Percentiles rank a stretch among this genome's conserved stretches.
phyloP scores from a whole-genome alignment of 1,284 basidiomycete genomes.

The Apiotrichum laibachii region DNA sequence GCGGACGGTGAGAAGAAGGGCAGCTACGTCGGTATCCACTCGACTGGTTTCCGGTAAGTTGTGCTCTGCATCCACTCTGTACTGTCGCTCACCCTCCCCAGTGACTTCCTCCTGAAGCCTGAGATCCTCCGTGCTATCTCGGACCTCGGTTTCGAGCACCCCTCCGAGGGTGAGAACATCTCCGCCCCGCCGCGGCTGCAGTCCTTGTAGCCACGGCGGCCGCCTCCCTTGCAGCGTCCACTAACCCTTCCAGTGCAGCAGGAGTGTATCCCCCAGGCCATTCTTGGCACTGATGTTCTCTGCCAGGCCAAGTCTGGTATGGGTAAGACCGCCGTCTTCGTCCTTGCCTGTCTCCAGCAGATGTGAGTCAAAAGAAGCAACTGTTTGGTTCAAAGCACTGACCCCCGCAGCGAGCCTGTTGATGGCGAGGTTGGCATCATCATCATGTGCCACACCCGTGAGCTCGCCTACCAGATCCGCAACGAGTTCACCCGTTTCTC shows the following conservation, averaged over 20 bases:
- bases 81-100: constrained; percentile 41
- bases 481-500: constrained; percentile 99
- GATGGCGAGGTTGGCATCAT: constrained; percentile 97
- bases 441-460: constrained; percentile 98
- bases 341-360: constrained; percentile 95
- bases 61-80: too few relatives aligned
- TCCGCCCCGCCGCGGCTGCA: too few relatives aligned
- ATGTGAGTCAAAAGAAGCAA: constrained; percentile 52
- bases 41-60: constrained; percentile 83
- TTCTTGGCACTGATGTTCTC: constrained; percentile 98
- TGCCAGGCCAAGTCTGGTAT: constrained; percentile 99
- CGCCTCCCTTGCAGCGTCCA: neutral
- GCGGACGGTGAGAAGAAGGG: constrained; percentile 83
- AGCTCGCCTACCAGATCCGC: constrained; percentile 99
- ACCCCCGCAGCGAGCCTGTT: constrained; percentile 68
- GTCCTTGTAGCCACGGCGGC: neutral
- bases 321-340: constrained; percentile 99
- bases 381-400: neutral
- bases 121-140: constrained; percentile 96
- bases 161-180: constrained; percentile 80
- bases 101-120: constrained; percentile 95
- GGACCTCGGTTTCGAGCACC: constrained; percentile 99
- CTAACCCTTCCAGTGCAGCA: constrained; percentile 75
- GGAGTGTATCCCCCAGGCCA: constrained; percentile 99
- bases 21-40: constrained; percentile 96